Evolutionary conservation across 306 rosid species (phyloP).

Genomic region (Prosopis cineraria): DNA sequence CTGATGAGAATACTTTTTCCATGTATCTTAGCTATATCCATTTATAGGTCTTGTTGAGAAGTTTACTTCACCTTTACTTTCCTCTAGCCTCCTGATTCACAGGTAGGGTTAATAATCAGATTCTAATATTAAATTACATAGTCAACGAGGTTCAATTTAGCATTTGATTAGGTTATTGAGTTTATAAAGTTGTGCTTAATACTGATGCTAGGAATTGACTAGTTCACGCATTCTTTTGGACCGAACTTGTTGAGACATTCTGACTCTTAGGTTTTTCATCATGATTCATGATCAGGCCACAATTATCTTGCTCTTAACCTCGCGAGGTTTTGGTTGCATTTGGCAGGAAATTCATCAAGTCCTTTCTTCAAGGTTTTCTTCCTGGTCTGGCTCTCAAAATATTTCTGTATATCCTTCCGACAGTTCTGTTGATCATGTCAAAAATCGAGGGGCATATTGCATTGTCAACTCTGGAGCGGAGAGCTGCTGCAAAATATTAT

Average conservation of each 20-base stretch:
- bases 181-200: neutral
- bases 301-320: conserved; percentile 22
- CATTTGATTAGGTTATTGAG: conserved; percentile 9
- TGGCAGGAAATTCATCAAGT: conserved; percentile 87
- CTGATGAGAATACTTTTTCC: neutral
- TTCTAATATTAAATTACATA: neutral
- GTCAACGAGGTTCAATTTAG: conserved; percentile 7
- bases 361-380: conserved; percentile 98
- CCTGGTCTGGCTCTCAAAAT: conserved; percentile 98
- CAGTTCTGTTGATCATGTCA: conserved; percentile 92
- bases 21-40: conserved; percentile 4
- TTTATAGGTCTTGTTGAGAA: neutral
- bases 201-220: conserved; percentile 14
- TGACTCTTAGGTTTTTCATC: conserved; percentile 18
- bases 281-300: conserved; percentile 8
- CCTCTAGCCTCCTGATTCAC: neutral
- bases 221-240: neutral
- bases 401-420: conserved; percentile 84
- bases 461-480: conserved; percentile 72
- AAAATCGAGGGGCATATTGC: conserved; percentile 94
- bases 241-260: conserved; percentile 1
- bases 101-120: neutral
- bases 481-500: conserved; percentile 84
- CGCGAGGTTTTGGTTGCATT: conserved; percentile 18
- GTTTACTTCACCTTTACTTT: neutral